These are phyloP conservation scores for Shiraia sp. DNA, from an alignment of 2,329 filamentous ascomycete genomes.

Conservation along the genomic window DNA sequence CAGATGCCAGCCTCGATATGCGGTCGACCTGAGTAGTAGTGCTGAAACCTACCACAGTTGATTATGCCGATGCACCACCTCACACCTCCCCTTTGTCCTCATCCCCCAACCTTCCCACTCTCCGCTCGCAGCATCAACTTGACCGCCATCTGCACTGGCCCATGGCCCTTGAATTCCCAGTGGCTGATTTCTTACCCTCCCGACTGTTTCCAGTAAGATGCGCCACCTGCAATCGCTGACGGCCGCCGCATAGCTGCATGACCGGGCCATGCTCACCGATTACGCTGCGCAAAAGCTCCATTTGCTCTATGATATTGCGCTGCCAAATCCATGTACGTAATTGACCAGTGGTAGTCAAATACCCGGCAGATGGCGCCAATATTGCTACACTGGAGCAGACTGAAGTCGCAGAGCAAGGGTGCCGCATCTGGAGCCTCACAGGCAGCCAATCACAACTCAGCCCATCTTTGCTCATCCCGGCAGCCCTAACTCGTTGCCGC, in stretches of 20 bases:
- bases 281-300: not conserved
- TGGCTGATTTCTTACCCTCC: too few species aligned
- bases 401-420: slow-evolving; percentile 24
- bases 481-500: slow-evolving; percentile 17
- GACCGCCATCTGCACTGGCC: too few species aligned
- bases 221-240: not conserved
- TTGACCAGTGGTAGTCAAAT: not conserved
- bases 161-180: too few species aligned
- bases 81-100: too few species aligned
- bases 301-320: not conserved
- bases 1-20: too few species aligned
- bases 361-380: too few species aligned
- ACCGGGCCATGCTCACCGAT: not conserved
- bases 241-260: not conserved
- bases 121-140: not conserved
- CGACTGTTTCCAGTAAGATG: too few species aligned
- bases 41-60: too few species aligned
- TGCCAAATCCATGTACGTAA: not conserved
- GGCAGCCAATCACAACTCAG: slow-evolving; percentile 16
- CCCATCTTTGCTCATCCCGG: slow-evolving; percentile 14
- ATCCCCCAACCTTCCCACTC: too few species aligned
- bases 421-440: slow-evolving; percentile 13
- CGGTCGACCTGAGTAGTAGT: too few species aligned
- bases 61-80: too few species aligned
- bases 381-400: slow-evolving; percentile 13